A percentile compares a stretch with the other conserved stretches of the same genome.
Conservation (phyloP, 2,329 filamentous ascomycete genomes). For the Trichophyton simii region DNA sequence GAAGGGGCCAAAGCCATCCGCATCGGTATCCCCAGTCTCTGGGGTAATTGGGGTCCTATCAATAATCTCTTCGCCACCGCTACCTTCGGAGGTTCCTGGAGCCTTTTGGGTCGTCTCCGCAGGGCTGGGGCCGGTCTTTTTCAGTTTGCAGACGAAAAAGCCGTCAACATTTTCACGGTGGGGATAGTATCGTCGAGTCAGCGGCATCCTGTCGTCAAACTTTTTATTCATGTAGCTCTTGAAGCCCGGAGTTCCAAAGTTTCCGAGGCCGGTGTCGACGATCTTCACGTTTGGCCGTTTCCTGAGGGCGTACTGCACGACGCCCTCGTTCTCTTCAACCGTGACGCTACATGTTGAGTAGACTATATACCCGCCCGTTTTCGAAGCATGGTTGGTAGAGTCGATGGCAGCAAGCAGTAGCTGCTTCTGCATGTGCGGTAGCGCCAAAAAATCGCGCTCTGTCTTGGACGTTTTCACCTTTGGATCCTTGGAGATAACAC, state of each 20-base stretch:
- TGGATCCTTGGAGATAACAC: slow-evolving; percentile 93
- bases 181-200: slow-evolving; percentile 77
- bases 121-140: slow-evolving; percentile 73
- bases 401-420: slow-evolving; percentile 86
- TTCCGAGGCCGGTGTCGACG: slow-evolving; percentile 70
- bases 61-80: slow-evolving; percentile 40
- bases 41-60: slow-evolving; percentile 58
- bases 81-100: slow-evolving; percentile 22
- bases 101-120: slow-evolving; percentile 14
- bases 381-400: slow-evolving; percentile 79
- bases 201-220: slow-evolving; percentile 73
- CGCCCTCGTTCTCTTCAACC: slow-evolving; percentile 84
- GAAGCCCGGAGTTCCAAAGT: slow-evolving; percentile 88
- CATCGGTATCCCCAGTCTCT: slow-evolving; percentile 25
- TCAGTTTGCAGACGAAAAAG: slow-evolving; percentile 96
- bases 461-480: slow-evolving; percentile 98
- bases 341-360: slow-evolving; percentile 96
- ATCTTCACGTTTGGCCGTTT: slow-evolving; percentile 89
- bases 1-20: slow-evolving; percentile 55
- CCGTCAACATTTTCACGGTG: slow-evolving; percentile 92
- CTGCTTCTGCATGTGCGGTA: slow-evolving; percentile 92
- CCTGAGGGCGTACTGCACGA: slow-evolving; percentile 83
- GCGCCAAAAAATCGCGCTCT: slow-evolving; percentile 81
- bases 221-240: slow-evolving; percentile 80
- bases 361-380: slow-evolving; percentile 87